phyloP scores from a whole-genome alignment of 73 alveolate species.

The Paramecium bursaria region DNA sequence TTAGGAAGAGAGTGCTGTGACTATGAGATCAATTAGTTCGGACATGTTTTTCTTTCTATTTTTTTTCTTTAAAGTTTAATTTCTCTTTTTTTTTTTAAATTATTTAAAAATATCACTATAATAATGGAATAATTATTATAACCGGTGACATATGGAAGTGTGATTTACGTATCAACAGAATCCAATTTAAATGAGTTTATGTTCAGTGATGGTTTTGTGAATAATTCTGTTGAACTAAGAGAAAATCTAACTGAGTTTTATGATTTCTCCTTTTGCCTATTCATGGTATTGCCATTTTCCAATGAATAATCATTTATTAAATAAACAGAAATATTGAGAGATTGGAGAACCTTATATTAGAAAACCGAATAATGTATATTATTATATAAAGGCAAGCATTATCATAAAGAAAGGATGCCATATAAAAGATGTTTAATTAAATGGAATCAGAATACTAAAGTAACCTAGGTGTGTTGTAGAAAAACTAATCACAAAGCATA shows the following conservation, averaged over 20 bases:
- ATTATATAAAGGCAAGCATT: background rate
- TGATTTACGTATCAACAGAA: slow-evolving; percentile 49
- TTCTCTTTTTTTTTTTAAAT: no score
- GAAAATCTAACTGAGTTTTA: slow-evolving; percentile 15
- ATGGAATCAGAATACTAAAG: slow-evolving; percentile 61
- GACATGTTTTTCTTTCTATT: no score
- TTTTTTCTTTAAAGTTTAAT: no score
- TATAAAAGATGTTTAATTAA: slow-evolving; percentile 45
- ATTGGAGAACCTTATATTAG: slow-evolving; percentile 27
- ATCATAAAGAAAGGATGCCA: slow-evolving; percentile 57
- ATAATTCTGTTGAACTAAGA: slow-evolving; percentile 41
- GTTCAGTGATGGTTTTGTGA: slow-evolving; percentile 60
- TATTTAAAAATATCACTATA: no score
- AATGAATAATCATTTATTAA: slow-evolving; percentile 51
- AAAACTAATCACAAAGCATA: slow-evolving; percentile 31
- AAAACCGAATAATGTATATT: slow-evolving; percentile 22
- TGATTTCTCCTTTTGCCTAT: slow-evolving; percentile 66
- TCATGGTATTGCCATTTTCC: slow-evolving; percentile 65
- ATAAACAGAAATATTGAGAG: slow-evolving; percentile 2
- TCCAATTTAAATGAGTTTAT: slow-evolving; percentile 35
- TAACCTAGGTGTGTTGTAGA: slow-evolving; percentile 49
- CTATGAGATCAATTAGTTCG: no score
- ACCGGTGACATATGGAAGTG: slow-evolving; percentile 59
- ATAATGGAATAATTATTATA: slow-evolving; percentile 29
- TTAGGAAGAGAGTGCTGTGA: no score